Evolutionary conservation across 768 basidiomycete species (phyloP).

Genomic region (Phaeotremella skinneri): DNA sequence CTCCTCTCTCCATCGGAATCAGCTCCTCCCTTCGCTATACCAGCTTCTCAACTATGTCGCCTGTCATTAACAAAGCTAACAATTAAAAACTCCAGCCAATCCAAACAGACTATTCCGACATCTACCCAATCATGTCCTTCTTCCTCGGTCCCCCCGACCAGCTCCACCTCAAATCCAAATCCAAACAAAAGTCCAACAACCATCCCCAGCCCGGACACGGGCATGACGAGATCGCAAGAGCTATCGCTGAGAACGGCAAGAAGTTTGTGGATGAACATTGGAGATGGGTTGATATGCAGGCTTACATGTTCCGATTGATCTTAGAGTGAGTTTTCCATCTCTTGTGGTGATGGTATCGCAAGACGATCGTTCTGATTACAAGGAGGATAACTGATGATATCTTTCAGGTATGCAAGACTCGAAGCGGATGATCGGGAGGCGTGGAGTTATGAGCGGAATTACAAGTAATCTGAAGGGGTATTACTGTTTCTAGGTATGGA

Average conservation of each 20-base stretch:
- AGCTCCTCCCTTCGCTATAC: neutral
- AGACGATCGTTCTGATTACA: too few relatives aligned
- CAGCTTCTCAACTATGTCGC: neutral
- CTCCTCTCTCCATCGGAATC: too few relatives aligned
- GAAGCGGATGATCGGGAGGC: conserved; percentile 38
- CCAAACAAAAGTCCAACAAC: conserved; percentile 29
- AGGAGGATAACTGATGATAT: neutral
- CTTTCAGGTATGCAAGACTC: conserved; percentile 30
- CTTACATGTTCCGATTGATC: conserved; percentile 49
- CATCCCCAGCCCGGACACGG: conserved; percentile 27
- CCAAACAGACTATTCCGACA: conserved; percentile 49
- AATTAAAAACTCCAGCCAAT: conserved; percentile 40
- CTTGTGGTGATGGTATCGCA: neutral
- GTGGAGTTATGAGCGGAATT: conserved; percentile 28
- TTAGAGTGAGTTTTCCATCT: conserved; percentile 44
- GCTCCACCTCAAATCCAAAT: neutral
- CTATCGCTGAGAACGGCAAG: conserved; percentile 43
- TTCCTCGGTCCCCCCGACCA: conserved; percentile 48
- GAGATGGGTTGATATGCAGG: conserved; percentile 52
- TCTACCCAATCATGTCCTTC: conserved; percentile 49
- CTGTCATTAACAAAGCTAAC: neutral
- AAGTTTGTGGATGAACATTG: conserved; percentile 47
- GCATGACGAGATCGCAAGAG: conserved; percentile 43
- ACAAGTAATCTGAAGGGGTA: conserved; percentile 9
- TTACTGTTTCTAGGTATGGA: neutral